These are phyloP conservation scores for Podila epicladia DNA, from an alignment of 192 early-diverging fungal species.

Conservation along the genomic window DNA sequence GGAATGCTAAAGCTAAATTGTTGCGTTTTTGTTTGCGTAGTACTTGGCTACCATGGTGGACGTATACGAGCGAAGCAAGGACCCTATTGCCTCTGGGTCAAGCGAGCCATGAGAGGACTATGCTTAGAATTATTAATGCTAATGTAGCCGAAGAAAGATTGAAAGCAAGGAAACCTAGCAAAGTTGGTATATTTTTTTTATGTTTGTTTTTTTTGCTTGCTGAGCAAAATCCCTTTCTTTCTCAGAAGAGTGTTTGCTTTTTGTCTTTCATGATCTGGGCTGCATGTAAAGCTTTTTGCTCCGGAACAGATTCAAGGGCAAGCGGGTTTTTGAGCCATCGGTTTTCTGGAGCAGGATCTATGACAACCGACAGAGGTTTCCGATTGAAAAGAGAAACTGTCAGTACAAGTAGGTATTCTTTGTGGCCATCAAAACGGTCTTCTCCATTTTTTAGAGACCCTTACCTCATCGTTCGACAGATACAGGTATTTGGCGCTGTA, in stretches of 20 bases:
- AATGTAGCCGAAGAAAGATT: no score
- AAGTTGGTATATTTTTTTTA: no score
- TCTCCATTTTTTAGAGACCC: no score
- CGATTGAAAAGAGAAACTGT: no score
- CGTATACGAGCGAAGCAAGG: slow-evolving; percentile 38
- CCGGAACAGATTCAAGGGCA: slow-evolving; percentile 33
- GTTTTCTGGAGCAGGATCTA: slow-evolving; percentile 48
- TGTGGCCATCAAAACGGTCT: no score
- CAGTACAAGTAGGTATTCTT: no score
- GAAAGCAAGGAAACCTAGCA: no score
- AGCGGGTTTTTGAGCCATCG: slow-evolving; percentile 39
- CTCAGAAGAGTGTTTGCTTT: no score
- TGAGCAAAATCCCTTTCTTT: no score
- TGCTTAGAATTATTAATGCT: no score
- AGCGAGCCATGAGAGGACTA: background rate
- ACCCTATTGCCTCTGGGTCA: background rate
- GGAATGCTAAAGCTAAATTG: background rate
- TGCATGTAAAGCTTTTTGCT: slow-evolving; percentile 47
- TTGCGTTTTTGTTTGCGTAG: slow-evolving; percentile 3
- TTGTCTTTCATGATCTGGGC: slow-evolving; percentile 15
- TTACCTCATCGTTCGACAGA: slow-evolving; percentile 35
- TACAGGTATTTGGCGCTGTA: slow-evolving; percentile 41
- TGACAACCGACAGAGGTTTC: background rate
- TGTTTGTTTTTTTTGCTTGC: no score
- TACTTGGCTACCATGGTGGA: slow-evolving; percentile 45